Conservation (phyloP, 2,329 filamentous ascomycete genomes). For the Penicillium sp. region DNA sequence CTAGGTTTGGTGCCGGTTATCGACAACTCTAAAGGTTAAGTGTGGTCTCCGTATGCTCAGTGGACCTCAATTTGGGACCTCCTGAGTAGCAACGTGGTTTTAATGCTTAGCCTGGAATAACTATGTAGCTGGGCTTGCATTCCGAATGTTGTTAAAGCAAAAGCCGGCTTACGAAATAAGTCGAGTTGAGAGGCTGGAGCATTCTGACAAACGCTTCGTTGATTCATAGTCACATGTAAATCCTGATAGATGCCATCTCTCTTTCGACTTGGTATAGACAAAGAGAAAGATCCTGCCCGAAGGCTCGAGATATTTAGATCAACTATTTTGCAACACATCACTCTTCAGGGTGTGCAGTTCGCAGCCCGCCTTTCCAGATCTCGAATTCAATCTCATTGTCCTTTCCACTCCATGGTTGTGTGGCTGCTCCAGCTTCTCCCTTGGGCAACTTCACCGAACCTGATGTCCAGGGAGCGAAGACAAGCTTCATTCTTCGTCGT, state of each 20-base stretch:
- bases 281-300: not conserved
- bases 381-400: slow-evolving; percentile 60
- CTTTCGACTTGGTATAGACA: not conserved
- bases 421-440: slow-evolving; percentile 40
- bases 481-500: slow-evolving; percentile 77
- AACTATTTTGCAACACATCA: slow-evolving; percentile 1
- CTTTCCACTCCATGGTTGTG: not conserved
- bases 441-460: slow-evolving; percentile 45
- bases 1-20: not conserved
- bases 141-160: no score
- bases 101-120: not conserved
- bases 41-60: not conserved
- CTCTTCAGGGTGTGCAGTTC: slow-evolving; percentile 10
- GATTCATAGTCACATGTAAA: not conserved
- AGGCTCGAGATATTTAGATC: not conserved
- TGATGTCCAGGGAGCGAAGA: slow-evolving; percentile 74
- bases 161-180: not conserved
- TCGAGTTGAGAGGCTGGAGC: not conserved
- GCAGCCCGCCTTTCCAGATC: slow-evolving; percentile 61
- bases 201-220: not conserved
- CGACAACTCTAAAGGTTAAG: not conserved
- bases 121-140: not conserved
- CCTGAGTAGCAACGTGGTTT: no score
- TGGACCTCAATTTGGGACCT: not conserved
- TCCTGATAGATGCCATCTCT: not conserved